Conservation (phyloP, 2,329 filamentous ascomycete species). For the Keithomyces neogunnii region DNA sequence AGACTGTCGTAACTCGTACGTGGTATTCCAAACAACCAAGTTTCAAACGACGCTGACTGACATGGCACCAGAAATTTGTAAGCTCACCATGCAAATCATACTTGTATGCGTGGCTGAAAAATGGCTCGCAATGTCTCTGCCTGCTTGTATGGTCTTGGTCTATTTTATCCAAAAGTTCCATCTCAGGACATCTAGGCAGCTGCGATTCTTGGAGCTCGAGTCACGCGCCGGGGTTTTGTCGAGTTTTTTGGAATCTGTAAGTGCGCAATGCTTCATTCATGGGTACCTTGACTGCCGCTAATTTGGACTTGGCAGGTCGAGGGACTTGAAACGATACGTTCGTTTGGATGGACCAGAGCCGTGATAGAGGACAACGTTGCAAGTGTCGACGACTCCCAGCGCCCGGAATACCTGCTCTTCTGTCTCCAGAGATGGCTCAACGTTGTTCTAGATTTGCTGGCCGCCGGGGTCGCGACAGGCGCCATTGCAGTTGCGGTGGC, state of each 20-base stretch:
- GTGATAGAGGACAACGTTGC: neutral
- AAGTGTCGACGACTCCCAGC: constrained; percentile 8
- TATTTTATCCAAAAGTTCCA: constrained; percentile 12
- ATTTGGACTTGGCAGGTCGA: neutral
- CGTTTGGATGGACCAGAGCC: constrained; percentile 7
- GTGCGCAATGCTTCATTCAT: too few relatives aligned
- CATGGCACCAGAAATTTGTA: constrained; percentile 22
- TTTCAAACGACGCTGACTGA: neutral
- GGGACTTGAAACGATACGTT: constrained; percentile 8
- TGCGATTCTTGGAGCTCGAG: neutral
- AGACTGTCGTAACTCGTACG: constrained; percentile 18
- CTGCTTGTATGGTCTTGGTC: constrained; percentile 15
- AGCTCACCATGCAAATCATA: constrained; percentile 31
- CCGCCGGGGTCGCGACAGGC: constrained; percentile 4
- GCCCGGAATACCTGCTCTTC: constrained; percentile 13
- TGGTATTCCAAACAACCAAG: neutral
- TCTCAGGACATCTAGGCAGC: neutral
- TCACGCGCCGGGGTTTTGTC: constrained; percentile 12
- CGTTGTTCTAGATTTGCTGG: constrained; percentile 5
- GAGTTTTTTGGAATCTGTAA: constrained; percentile 7
- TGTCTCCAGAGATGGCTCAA: constrained; percentile 10
- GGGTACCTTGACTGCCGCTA: too few relatives aligned
- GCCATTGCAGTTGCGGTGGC: constrained; percentile 4
- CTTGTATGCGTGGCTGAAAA: constrained; percentile 37
- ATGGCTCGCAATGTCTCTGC: constrained; percentile 34